Base-by-base conservation (phyloP, 2,329 filamentous ascomycete genomes). In the Epicoccum sorghinum region DNA sequence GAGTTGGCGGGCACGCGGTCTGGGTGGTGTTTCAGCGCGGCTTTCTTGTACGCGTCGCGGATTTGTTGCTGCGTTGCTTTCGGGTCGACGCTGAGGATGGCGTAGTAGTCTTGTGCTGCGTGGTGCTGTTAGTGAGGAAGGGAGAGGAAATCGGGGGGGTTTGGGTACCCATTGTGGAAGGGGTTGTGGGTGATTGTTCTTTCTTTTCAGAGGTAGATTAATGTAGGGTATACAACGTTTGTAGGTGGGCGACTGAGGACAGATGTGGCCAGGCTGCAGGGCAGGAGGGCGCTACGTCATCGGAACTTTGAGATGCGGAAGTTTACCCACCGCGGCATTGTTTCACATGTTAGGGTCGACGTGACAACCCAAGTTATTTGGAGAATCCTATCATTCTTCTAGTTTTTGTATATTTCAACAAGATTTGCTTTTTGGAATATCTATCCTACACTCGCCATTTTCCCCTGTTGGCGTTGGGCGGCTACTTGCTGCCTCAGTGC, bases 41-140 rank as follows among this genome's bases (percentile, higher is more conserved):
- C 90, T 71, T 89, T 89, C 75, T 99, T 99, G 82, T 98, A 99
- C 45, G 93, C 95, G 81, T 91, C 89, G 66, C 93, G 89, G 71
- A 99, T 88, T 73, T 98, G 89, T 68, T 92, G 86, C 55, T 87
- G 85, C 0, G 86, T 89, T 30, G 93, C 92, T 64, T 83, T 88
- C 32, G 90, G 83, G 46, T 87, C 73, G 57, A 96, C 76, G 60
- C 89, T 89, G 44, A 96, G 86, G 38, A 68, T 55, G 41, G 64
- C 66, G 52, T 72, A 56, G 38, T 56, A 56, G 52, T 56, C 52
- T 43, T 43, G 42, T 10, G 47, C 39, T 47, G 52, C 42, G 39
- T 32, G 14, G 23, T 4, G 7, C 24, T n/a, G 47, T 56, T 35
- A 55, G 52, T 29, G 32, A 36, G 44, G 27, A 14, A 14, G 10